A percentile compares a stretch with the other conserved stretches of the same genome.
Evolutionary conservation across 108 stramenopile genomes (phyloP).

Genomic region (Conticribra weissflogii): DNA sequence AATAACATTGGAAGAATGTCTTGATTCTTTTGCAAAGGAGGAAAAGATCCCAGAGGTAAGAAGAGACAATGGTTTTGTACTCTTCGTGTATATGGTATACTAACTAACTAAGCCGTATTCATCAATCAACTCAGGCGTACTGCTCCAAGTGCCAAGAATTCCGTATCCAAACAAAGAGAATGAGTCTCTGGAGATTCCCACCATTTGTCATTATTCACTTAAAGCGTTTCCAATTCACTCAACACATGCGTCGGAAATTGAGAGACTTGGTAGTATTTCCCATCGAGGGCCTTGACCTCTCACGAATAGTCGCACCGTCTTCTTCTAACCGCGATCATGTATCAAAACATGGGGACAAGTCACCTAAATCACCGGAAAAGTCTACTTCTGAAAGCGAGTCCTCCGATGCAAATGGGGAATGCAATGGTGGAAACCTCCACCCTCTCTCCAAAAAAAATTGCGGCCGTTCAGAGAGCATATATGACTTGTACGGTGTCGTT

Average conservation of each 20-base stretch:
- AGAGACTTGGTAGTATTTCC: constrained; percentile 94
- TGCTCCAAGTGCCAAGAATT: constrained; percentile 94
- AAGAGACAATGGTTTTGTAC: background rate
- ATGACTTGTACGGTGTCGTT: constrained; percentile 90
- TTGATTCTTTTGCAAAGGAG: constrained; percentile 86
- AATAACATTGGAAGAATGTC: constrained; percentile 84
- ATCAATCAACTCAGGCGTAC: constrained; percentile 69
- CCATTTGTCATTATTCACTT: constrained; percentile 94
- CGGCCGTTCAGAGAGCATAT: constrained; percentile 69
- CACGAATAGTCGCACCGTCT: constrained; percentile 77
- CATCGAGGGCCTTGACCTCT: constrained; percentile 85
- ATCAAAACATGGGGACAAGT: background rate
- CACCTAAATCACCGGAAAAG: background rate
- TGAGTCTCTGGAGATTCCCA: constrained; percentile 93
- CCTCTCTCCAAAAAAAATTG: constrained; percentile 40
- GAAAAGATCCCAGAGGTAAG: constrained; percentile 86
- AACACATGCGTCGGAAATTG: constrained; percentile 89
- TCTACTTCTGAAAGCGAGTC: background rate
- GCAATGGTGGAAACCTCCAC: constrained; percentile 28
- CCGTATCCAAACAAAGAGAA: constrained; percentile 82
- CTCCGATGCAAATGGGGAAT: constrained; percentile 15
- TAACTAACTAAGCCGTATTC: too few species aligned
- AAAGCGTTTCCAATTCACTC: constrained; percentile 96
- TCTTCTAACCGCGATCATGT: constrained; percentile 5
- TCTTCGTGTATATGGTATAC: background rate